These are phyloP conservation scores for Fraxinus sp. DNA, from an alignment of 305 asterid genomes.

Conservation along the genomic window DNA sequence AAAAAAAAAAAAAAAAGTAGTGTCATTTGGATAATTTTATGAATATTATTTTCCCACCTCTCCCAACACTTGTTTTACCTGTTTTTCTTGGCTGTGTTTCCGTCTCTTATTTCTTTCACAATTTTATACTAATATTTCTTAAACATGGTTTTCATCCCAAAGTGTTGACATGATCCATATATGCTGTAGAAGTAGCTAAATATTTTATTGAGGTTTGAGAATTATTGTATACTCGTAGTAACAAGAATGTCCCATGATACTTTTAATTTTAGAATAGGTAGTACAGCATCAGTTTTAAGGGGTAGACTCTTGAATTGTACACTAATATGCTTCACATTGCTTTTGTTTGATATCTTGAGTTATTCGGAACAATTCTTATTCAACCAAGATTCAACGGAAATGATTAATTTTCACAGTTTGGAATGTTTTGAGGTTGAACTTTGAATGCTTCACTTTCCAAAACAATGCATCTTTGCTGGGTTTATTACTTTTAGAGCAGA, in stretches of 20 bases:
- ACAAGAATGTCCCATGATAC: background rate
- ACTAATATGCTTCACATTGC: background rate
- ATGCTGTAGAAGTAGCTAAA: background rate
- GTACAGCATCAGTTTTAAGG: background rate
- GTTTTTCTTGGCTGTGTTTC: background rate
- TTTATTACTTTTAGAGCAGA: slow-evolving; percentile 12
- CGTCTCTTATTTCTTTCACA: background rate
- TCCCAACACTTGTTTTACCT: background rate
- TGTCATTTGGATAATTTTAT: background rate
- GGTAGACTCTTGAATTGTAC: background rate
- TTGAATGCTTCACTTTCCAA: background rate
- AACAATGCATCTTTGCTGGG: slow-evolving; percentile 10
- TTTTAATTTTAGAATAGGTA: background rate
- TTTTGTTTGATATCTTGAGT: background rate
- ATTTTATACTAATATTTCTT: background rate
- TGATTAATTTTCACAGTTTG: slow-evolving; percentile 3
- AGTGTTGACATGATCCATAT: background rate
- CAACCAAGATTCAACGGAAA: slow-evolving; percentile 4
- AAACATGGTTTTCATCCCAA: background rate
- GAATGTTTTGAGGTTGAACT: slow-evolving; percentile 3
- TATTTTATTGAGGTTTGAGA: background rate
- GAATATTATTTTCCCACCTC: background rate
- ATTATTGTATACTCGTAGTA: background rate
- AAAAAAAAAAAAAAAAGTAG: no score
- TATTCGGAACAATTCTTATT: background rate